Conservation (phyloP, 1,284 basidiomycete species). For the Apiotrichum brassicae region DNA sequence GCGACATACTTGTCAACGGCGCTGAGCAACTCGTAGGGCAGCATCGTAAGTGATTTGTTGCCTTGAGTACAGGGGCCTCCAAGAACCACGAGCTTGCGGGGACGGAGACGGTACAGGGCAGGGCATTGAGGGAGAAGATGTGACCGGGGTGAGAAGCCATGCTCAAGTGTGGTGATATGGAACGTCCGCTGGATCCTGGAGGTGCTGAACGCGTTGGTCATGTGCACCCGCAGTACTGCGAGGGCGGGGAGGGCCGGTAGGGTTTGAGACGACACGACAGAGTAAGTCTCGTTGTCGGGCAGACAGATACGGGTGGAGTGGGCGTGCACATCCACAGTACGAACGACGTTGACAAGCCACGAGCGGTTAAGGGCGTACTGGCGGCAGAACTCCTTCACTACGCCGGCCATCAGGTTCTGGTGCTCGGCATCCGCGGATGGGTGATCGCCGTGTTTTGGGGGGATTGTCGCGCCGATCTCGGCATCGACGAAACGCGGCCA, state of each 20-base stretch:
- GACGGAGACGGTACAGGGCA: neutral
- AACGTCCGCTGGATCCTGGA: neutral
- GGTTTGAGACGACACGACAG: neutral
- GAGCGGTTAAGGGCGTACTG: neutral
- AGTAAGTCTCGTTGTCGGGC: neutral
- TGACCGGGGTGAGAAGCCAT: no score
- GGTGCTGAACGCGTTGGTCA: neutral
- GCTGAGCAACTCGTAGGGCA: slow-evolving; percentile 1
- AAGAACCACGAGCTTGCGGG: neutral
- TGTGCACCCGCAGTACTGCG: slow-evolving; percentile 1
- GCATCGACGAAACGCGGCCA: no score
- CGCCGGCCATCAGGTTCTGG: no score
- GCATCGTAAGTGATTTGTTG: neutral
- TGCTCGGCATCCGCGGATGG: no score
- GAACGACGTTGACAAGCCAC: neutral
- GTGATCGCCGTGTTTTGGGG: no score
- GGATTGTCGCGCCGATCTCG: no score
- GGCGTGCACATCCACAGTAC: neutral
- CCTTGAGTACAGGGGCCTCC: neutral
- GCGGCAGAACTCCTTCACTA: no score
- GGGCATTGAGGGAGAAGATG: slow-evolving; percentile 1
- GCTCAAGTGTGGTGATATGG: neutral
- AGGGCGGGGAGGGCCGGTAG: slow-evolving; percentile 1
- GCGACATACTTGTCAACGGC: slow-evolving; percentile 4
- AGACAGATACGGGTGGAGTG: slow-evolving; percentile 1